Conservation (phyloP, 2,329 filamentous ascomycete species). For the Pseudonectria buxi region DNA sequence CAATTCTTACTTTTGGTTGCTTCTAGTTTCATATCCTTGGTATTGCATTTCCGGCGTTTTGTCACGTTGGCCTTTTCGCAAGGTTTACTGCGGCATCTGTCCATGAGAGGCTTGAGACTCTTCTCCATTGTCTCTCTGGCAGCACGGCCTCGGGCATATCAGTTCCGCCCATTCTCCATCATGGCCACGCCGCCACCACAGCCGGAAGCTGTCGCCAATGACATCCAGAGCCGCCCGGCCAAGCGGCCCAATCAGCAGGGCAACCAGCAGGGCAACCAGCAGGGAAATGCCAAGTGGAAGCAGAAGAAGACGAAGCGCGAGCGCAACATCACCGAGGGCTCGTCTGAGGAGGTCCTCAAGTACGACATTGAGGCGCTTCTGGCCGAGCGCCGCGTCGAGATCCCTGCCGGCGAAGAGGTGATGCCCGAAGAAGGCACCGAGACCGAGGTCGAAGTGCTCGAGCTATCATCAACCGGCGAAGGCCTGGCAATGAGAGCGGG, state of each 20-base stretch:
- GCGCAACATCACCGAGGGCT: slow-evolving; percentile 54
- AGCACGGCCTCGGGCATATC: slow-evolving; percentile 6
- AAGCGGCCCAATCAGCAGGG: slow-evolving; percentile 17
- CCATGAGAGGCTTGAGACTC: slow-evolving; percentile 17
- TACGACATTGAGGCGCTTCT: slow-evolving; percentile 54
- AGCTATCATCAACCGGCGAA: slow-evolving; percentile 87
- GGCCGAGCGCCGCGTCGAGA: slow-evolving; percentile 21
- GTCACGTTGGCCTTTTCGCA: background rate
- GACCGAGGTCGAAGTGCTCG: slow-evolving; percentile 72
- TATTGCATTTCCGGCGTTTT: too few relatives aligned
- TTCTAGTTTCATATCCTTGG: too few relatives aligned
- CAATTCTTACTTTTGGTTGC: background rate
- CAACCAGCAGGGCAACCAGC: too few relatives aligned
- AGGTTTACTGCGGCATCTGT: background rate
- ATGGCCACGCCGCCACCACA: slow-evolving; percentile 18
- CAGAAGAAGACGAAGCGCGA: slow-evolving; percentile 52
- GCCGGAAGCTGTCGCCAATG: slow-evolving; percentile 1
- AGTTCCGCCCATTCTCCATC: slow-evolving; percentile 13
- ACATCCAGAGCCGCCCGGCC: slow-evolving; percentile 3
- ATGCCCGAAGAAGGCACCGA: slow-evolving; percentile 66
- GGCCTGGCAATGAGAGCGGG: slow-evolving; percentile 69
- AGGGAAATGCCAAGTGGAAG: slow-evolving; percentile 21
- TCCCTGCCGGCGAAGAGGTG: slow-evolving; percentile 24
- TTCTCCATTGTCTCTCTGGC: slow-evolving; percentile 8
- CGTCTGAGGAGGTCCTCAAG: slow-evolving; percentile 59